Percentiles rank a stretch among this genome's conserved stretches.
Evolutionary conservation across 2,329 filamentous ascomycete genomes (phyloP).

Genomic region (Aspergillus japonicus): DNA sequence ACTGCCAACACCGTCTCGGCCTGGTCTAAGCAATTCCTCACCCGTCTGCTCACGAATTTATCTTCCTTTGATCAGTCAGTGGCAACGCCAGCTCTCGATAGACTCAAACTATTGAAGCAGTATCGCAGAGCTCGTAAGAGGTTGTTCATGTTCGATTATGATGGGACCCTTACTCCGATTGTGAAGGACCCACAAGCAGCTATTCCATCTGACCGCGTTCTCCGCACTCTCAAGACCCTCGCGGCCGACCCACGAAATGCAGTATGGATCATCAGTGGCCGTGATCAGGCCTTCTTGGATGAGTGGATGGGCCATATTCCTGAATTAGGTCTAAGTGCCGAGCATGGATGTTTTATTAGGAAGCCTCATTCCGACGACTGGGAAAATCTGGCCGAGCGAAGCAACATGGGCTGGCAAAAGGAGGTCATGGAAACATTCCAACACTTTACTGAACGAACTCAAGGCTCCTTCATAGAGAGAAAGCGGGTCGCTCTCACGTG

Average conservation of each 20-base stretch:
- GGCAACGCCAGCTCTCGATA: slow-evolving; percentile 79
- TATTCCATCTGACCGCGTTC: slow-evolving; percentile 79
- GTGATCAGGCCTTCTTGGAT: slow-evolving; percentile 86
- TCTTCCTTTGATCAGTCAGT: slow-evolving; percentile 72
- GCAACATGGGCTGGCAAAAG: slow-evolving; percentile 89
- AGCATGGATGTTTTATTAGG: slow-evolving; percentile 94
- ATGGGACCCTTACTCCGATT: slow-evolving; percentile 93
- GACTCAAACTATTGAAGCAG: slow-evolving; percentile 65
- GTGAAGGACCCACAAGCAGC: slow-evolving; percentile 88
- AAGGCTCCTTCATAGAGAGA: slow-evolving; percentile 87
- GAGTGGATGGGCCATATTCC: slow-evolving; percentile 90
- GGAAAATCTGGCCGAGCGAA: slow-evolving; percentile 82
- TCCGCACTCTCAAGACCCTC: slow-evolving; percentile 74
- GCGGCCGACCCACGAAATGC: slow-evolving; percentile 77
- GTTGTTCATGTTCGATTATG: slow-evolving; percentile 98
- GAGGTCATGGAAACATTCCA: slow-evolving; percentile 84
- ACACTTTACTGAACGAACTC: slow-evolving; percentile 81
- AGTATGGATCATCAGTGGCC: slow-evolving; percentile 98
- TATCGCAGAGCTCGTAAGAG: slow-evolving; percentile 75
- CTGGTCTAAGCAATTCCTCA: slow-evolving; percentile 80
- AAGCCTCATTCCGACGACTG: slow-evolving; percentile 73
- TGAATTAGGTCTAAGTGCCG: slow-evolving; percentile 88
- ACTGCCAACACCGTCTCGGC: slow-evolving; percentile 79
- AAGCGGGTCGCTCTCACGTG: slow-evolving; percentile 94
- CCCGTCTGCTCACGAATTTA: slow-evolving; percentile 75